These are phyloP conservation scores for Ilex asprella DNA, from an alignment of 257 asterid species.

Conservation along the genomic window DNA sequence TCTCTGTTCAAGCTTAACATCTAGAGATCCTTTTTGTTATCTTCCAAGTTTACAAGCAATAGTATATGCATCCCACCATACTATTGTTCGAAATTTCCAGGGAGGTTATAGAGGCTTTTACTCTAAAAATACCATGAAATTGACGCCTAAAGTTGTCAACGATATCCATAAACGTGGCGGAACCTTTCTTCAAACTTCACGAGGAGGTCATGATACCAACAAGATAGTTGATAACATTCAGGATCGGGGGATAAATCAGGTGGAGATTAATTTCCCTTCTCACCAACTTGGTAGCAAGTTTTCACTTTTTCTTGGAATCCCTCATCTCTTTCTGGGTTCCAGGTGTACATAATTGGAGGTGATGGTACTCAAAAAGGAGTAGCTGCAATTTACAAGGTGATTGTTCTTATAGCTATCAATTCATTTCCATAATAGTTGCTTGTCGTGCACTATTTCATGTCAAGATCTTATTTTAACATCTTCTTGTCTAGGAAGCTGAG, in stretches of 20 bases:
- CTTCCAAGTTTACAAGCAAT: not conserved
- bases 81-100: constrained; percentile 33
- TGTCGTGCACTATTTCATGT: constrained; percentile 2
- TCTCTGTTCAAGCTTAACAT: not conserved
- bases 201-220: constrained; percentile 94
- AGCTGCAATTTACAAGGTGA: constrained; percentile 80
- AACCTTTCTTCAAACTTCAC: constrained; percentile 83
- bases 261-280: constrained; percentile 12
- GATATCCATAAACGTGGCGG: constrained; percentile 97
- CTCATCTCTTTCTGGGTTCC: constrained; percentile 22
- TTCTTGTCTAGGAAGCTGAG: constrained; percentile 69
- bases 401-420: constrained; percentile 7
- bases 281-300: not conserved
- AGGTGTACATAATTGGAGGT: constrained; percentile 98
- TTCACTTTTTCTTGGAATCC: not conserved
- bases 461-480: constrained; percentile 11
- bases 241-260: constrained; percentile 96
- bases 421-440: constrained; percentile 8
- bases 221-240: constrained; percentile 94
- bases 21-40: not conserved
- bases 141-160: constrained; percentile 75
- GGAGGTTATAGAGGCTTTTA: constrained; percentile 97
- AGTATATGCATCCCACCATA: not conserved
- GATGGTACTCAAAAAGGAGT: constrained; percentile 99
- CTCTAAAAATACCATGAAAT: constrained; percentile 66